Evolutionary conservation across 1,139 yeast genomes (phyloP).

Genomic region (Hyphopichia wangnamkhiaoensis): DNA sequence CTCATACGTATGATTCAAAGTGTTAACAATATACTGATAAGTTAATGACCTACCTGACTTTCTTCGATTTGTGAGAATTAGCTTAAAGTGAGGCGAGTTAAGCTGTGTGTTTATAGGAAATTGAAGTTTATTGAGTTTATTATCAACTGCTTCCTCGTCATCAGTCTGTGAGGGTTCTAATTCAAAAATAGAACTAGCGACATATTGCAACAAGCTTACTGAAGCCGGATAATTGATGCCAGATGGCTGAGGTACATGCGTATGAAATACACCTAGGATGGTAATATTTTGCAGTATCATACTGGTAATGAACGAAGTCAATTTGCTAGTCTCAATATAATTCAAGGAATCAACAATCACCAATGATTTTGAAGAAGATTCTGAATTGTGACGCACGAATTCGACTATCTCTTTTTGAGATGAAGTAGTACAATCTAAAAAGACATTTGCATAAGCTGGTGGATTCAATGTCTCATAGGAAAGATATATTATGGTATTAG

Average conservation of each 20-base stretch:
- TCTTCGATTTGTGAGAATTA: conserved; percentile 65
- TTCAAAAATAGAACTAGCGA: conserved; percentile 73
- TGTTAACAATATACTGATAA: conserved; percentile 56
- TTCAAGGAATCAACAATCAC: conserved; percentile 72
- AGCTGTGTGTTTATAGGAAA: conserved; percentile 48
- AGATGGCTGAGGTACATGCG: conserved; percentile 39
- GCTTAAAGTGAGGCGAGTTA: conserved; percentile 48
- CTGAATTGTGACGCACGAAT: not conserved
- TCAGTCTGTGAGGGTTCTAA: conserved; percentile 42
- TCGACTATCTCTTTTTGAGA: conserved; percentile 7
- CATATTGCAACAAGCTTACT: conserved; percentile 52
- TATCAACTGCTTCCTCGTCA: conserved; percentile 54
- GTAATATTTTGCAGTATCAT: conserved; percentile 56
- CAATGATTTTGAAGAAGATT: conserved; percentile 24
- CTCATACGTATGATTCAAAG: conserved; percentile 51
- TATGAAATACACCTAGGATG: conserved; percentile 64
- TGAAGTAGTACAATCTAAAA: conserved; percentile 46
- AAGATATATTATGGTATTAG: conserved; percentile 44
- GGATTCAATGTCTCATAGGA: conserved; percentile 62
- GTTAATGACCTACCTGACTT: conserved; percentile 79
- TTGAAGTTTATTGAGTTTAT: conserved; percentile 39
- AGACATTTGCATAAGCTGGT: conserved; percentile 52
- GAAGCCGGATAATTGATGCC: conserved; percentile 51
- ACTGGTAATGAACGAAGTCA: conserved; percentile 55
- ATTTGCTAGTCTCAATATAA: conserved; percentile 46